Percentiles rank a stretch among this genome's conserved stretches.
Conservation (phyloP, 129 eudicot species). For the Cynara cardunculus region DNA sequence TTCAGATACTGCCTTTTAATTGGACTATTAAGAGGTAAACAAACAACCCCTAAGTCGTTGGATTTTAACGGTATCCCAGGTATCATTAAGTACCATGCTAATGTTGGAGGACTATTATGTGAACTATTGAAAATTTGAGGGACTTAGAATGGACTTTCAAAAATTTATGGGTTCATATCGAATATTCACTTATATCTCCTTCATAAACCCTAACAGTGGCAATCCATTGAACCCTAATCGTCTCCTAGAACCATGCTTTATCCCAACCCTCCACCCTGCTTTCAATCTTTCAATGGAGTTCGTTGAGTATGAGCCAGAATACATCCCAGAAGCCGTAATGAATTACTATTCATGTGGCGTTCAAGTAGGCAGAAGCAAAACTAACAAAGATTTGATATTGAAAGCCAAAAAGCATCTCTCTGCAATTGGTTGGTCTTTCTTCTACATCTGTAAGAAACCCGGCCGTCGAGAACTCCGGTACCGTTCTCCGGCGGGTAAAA, state of each 20-base stretch:
- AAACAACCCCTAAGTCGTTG: background rate
- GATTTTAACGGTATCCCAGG: background rate
- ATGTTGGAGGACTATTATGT: background rate
- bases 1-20: no score
- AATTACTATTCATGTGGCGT: constrained; percentile 18
- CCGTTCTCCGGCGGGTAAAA: constrained; percentile 25
- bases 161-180: background rate
- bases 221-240: background rate
- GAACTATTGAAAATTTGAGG: background rate
- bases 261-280: background rate
- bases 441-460: background rate
- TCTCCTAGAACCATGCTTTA: background rate
- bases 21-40: no score
- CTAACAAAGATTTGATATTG: constrained; percentile 2
- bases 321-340: constrained; percentile 17
- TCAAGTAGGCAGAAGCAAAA: constrained; percentile 18
- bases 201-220: constrained; percentile 1
- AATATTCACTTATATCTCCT: background rate
- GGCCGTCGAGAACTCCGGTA: constrained; percentile 21
- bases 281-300: constrained; percentile 7
- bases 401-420: constrained; percentile 47
- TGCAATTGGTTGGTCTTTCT: constrained; percentile 54
- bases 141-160: background rate
- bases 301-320: background rate
- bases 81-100: background rate